Evolutionary conservation across 2,329 filamentous ascomycete genomes (phyloP), one percentile per base, ranked within the genome.

Genomic region (Alternaria sp.): DNA sequence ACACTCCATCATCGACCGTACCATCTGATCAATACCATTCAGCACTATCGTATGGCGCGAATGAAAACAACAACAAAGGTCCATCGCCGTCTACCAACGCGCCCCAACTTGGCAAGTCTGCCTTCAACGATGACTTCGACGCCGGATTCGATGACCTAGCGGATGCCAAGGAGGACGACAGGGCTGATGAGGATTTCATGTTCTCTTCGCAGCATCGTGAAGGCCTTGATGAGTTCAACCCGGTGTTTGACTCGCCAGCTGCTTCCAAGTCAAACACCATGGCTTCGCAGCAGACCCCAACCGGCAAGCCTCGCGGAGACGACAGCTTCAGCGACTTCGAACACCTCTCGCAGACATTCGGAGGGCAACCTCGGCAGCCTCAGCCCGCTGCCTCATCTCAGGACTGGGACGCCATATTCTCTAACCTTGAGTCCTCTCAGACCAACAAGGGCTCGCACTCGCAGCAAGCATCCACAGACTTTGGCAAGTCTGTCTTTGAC

Each of bases 351-450:
- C 73, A 78, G 45, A 79, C 79, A 49, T 79, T 80, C 58, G 78
- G 78, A 28, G 78, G 78, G 31, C 73, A 73, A 48, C 67, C 72
- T 9, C 74, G 76, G 50, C 61, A 77, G 24, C 74, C 79, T 44
- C 79, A 79, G 28, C 78, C 78, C 11, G 74, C 81, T 46, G 65
- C 74, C 26, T 72, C 73, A 2, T 77, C 80, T 33, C 90, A 96
- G 68, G 94, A 98, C 76, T 98, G 95, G 95, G 94, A 98, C 72
- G 90, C 92, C 37, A 92, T 98, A 54, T 98, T 98, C 79, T 90
- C 91, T 2, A 89, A 89, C 26, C 81, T 96, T 7, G 90, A 94
- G 68, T 85, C 84, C 2, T 71, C 73, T 17, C 71, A 73, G 49
- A 64, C 63, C 28, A 73, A 76, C 51, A 76, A 74, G 63, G 56